Evolutionary conservation across 23 red algal genomes (phyloP).

Genomic region (Chondrus crispus): DNA sequence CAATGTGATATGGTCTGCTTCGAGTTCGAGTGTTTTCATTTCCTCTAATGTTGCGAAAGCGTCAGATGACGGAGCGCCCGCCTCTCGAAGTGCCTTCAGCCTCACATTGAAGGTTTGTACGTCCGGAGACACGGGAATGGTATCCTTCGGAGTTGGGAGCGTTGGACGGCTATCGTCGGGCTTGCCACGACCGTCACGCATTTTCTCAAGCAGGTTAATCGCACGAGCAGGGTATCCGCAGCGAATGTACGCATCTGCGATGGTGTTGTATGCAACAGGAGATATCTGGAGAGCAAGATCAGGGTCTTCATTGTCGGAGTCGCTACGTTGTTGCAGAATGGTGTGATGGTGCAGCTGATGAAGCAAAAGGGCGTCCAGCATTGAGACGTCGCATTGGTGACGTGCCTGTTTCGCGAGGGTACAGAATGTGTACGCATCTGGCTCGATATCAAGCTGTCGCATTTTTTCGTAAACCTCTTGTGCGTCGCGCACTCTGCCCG

Average conservation of each 20-base stretch:
- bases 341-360: constrained; percentile 58
- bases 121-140: constrained; percentile 48
- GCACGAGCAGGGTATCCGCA: constrained; percentile 39
- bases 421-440: constrained; percentile 47
- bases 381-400: constrained; percentile 24
- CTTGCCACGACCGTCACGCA: background rate
- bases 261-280: constrained; percentile 56
- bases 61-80: constrained; percentile 30
- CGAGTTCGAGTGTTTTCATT: constrained; percentile 36
- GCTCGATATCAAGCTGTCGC: constrained; percentile 9
- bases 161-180: background rate
- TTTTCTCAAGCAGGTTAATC: constrained; percentile 41
- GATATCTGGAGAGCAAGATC: background rate
- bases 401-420: constrained; percentile 48
- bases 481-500: constrained; percentile 29
- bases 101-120: constrained; percentile 58
- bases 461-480: constrained; percentile 44
- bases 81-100: constrained; percentile 61
- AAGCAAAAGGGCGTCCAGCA: constrained; percentile 51
- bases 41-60: constrained; percentile 38
- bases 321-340: background rate
- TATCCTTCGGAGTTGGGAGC: background rate
- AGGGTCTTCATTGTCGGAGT: background rate
- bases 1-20: constrained; percentile 53
- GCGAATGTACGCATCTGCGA: constrained; percentile 71